These are phyloP conservation scores for Daedaleopsis nitida DNA, from an alignment of 768 basidiomycete genomes.

Conservation along the genomic window DNA sequence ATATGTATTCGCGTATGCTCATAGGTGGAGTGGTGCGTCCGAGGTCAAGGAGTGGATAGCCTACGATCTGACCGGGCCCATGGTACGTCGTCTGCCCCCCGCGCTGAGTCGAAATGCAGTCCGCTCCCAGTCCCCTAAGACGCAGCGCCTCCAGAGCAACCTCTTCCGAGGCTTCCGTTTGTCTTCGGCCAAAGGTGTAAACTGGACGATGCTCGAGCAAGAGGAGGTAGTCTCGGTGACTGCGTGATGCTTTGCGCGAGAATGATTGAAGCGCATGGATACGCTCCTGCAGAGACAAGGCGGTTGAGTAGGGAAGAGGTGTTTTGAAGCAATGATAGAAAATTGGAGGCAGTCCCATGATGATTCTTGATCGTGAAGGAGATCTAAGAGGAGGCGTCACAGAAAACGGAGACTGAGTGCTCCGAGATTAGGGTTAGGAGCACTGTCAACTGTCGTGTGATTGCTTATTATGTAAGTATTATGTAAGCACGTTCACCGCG, in stretches of 20 bases:
- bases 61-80: conserved; percentile 96
- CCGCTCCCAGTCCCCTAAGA: conserved; percentile 79
- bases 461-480: no score
- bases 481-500: no score
- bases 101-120: conserved; percentile 78
- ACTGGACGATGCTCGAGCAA: conserved; percentile 91
- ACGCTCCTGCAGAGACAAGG: conserved; percentile 70
- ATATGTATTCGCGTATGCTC: conserved; percentile 81
- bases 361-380: neutral
- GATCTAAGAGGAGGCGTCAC: neutral
- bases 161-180: conserved; percentile 52
- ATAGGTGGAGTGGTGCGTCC: conserved; percentile 72
- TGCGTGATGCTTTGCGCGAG: conserved; percentile 43
- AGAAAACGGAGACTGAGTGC: neutral
- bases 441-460: no score
- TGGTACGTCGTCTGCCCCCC: conserved; percentile 97
- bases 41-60: conserved; percentile 92
- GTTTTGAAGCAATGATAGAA: conserved; percentile 74
- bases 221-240: conserved; percentile 64
- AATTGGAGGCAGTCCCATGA: conserved; percentile 58
- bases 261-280: conserved; percentile 68
- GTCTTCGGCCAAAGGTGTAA: conserved; percentile 92
- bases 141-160: conserved; percentile 61
- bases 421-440: no score
- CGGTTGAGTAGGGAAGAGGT: conserved; percentile 77